These are phyloP conservation scores for Gautieria morchelliformis DNA, from an alignment of 768 basidiomycete species.

Conservation along the genomic window DNA sequence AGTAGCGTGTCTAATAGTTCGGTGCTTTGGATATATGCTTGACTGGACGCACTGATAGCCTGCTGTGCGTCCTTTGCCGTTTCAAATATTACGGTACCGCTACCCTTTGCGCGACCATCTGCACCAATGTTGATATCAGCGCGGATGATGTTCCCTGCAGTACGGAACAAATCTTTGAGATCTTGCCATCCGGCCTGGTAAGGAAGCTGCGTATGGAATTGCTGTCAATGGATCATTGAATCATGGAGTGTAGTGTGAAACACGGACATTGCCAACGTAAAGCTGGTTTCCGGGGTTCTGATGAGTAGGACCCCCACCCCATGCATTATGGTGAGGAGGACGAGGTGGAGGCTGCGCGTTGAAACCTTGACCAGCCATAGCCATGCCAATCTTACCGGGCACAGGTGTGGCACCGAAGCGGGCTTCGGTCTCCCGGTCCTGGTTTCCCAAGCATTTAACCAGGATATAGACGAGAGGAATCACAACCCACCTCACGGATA, in stretches of 20 bases:
- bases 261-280: conserved; percentile 80
- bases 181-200: conserved; percentile 99
- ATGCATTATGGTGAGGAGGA: conserved; percentile 71
- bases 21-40: not conserved
- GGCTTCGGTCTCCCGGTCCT: conserved; percentile 97
- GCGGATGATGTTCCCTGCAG: conserved; percentile 89
- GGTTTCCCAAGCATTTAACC: not conserved
- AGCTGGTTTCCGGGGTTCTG: conserved; percentile 81
- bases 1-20: not conserved
- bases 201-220: conserved; percentile 50
- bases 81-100: conserved; percentile 95
- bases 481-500: conserved; percentile 75
- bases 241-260: not conserved
- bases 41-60: conserved; percentile 66
- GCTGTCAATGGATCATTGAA: not conserved
- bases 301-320: conserved; percentile 10
- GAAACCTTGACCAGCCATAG: conserved; percentile 87
- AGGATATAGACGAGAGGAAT: not conserved
- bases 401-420: conserved; percentile 94
- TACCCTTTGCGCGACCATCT: conserved; percentile 91
- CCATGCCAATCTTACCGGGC: conserved; percentile 92
- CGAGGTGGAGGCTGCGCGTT: conserved; percentile 74
- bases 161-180: conserved; percentile 92
- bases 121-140: conserved; percentile 93
- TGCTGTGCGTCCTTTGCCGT: conserved; percentile 83